Evolutionary conservation across 2,329 filamentous ascomycete genomes (phyloP).

Genomic region (Proliferodiscus dingleyae): DNA sequence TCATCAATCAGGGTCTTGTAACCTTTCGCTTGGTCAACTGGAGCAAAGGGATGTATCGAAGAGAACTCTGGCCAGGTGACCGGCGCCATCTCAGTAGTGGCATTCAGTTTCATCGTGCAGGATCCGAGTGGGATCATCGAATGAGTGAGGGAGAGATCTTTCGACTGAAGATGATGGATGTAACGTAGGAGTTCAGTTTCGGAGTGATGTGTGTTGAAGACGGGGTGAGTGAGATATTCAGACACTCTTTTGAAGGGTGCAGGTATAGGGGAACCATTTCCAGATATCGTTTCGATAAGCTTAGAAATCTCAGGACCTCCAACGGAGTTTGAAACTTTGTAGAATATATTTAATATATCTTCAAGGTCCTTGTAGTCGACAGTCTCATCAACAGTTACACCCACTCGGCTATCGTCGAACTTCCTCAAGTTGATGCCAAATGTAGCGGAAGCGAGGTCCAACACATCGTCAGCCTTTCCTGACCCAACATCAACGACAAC

Average conservation of each 20-base stretch:
- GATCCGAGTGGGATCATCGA: conserved; percentile 97
- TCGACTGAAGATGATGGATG: conserved; percentile 88
- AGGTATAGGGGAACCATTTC: conserved; percentile 42
- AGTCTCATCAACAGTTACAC: conserved; percentile 76
- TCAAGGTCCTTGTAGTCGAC: conserved; percentile 51
- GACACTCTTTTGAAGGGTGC: conserved; percentile 64
- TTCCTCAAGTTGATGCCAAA: conserved; percentile 58
- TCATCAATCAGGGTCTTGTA: conserved; percentile 67
- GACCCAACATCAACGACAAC: conserved; percentile 59
- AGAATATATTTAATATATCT: conserved; percentile 53
- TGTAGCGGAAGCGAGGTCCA: conserved; percentile 46
- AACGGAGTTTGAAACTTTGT: conserved; percentile 29
- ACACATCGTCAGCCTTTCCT: conserved; percentile 45
- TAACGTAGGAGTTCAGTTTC: conserved; percentile 93
- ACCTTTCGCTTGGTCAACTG: conserved; percentile 56
- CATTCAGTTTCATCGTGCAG: conserved; percentile 98
- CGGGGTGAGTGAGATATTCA: conserved; percentile 76
- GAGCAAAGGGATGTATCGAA: conserved; percentile 76
- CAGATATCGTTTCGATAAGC: conserved; percentile 40
- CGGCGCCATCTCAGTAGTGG: conserved; percentile 87
- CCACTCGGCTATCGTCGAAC: conserved; percentile 55
- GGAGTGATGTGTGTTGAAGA: conserved; percentile 93
- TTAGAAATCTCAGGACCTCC: conserved; percentile 32
- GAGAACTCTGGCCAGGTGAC: conserved; percentile 73
- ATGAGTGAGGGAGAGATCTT: conserved; percentile 88